A percentile compares a stretch with the other conserved stretches of the same genome.
phyloP scores from a whole-genome alignment of 495 filamentous ascomycete genomes.

The Aspergillus kassunensis region DNA sequence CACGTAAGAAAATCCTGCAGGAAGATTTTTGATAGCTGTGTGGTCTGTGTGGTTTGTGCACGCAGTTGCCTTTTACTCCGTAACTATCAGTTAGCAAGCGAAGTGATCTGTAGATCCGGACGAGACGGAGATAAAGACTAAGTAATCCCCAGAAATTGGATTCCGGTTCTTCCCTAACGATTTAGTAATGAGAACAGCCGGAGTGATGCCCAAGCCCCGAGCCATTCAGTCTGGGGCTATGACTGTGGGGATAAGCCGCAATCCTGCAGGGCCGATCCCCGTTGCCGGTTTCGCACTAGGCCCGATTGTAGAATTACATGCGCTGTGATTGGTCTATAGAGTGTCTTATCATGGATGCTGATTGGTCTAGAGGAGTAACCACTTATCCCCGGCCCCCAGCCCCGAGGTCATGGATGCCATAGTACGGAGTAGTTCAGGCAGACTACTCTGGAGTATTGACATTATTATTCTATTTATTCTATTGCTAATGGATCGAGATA shows the following conservation, averaged over 20 bases:
- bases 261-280: constrained; percentile 31
- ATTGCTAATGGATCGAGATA: too few relatives aligned
- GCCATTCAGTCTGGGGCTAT: constrained; percentile 5
- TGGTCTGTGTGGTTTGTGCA: too few relatives aligned
- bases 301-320: constrained; percentile 8
- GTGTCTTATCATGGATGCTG: constrained; percentile 22
- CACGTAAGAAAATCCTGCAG: too few relatives aligned
- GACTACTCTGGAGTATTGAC: too few relatives aligned
- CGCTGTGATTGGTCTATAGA: constrained; percentile 20
- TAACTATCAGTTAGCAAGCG: too few relatives aligned
- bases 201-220: constrained; percentile 5
- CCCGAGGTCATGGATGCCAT: not conserved
- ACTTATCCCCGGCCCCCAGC: not conserved
- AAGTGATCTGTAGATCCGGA: too few relatives aligned
- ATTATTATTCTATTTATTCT: too few relatives aligned
- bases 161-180: not conserved
- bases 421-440: too few relatives aligned
- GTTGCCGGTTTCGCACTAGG: constrained; percentile 25
- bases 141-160: not conserved
- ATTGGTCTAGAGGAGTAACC: constrained; percentile 17
- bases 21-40: too few relatives aligned
- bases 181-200: constrained; percentile 1
- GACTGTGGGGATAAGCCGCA: constrained; percentile 24
- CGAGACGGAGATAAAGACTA: too few relatives aligned
- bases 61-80: too few relatives aligned